Conservation (phyloP, 164 flowering plant species). For the Buxus sempervirens region DNA sequence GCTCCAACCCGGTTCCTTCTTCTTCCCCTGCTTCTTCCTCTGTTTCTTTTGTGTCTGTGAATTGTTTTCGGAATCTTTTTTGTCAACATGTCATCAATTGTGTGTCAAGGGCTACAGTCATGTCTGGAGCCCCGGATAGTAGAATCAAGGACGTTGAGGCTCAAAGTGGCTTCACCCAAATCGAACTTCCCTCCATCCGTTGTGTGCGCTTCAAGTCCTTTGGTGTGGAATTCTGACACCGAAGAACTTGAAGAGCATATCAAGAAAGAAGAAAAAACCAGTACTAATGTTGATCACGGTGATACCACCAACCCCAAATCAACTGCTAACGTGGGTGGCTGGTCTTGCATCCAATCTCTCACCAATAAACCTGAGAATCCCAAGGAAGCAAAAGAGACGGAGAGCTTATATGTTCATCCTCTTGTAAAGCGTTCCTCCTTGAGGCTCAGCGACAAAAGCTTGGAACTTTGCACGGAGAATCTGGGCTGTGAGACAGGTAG, state of each 20-base stretch:
- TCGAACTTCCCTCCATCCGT: slow-evolving; percentile 18
- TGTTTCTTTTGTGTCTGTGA: background rate
- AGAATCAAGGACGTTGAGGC: slow-evolving; percentile 38
- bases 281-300: background rate
- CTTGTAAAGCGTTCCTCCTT: slow-evolving; percentile 15
- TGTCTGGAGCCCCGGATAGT: slow-evolving; percentile 38
- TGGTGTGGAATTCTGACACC: slow-evolving; percentile 2
- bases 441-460: slow-evolving; percentile 37
- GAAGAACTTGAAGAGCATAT: slow-evolving; percentile 8
- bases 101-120: slow-evolving; percentile 48
- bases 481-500: slow-evolving; percentile 50
- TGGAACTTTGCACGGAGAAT: slow-evolving; percentile 54
- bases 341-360: slow-evolving; percentile 35
- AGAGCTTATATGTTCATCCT: slow-evolving; percentile 28
- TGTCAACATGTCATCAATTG: slow-evolving; percentile 43
- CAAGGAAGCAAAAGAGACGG: slow-evolving; percentile 3
- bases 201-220: slow-evolving; percentile 11
- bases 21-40: slow-evolving; percentile 3
- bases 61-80: background rate
- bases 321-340: slow-evolving; percentile 17
- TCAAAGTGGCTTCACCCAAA: slow-evolving; percentile 36
- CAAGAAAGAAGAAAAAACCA: slow-evolving; percentile 4
- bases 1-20: slow-evolving; percentile 2
- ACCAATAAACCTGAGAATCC: slow-evolving; percentile 9
- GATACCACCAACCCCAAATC: slow-evolving; percentile 5